Evolutionary conservation across 2,329 filamentous ascomycete genomes (phyloP).

Genomic region (Rachicladosporium sp.): DNA sequence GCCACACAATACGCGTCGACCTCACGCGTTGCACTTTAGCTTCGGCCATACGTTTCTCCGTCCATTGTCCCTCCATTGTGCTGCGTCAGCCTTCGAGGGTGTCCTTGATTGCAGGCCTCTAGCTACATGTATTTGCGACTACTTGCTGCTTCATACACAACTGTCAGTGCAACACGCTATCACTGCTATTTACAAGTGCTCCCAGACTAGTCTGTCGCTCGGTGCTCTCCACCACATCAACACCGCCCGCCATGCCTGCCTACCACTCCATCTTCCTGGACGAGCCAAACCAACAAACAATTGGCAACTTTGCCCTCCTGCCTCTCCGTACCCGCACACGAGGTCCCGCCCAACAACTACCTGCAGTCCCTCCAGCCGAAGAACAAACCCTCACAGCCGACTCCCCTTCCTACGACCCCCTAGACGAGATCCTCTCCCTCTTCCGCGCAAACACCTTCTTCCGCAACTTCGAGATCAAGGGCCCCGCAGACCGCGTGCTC

Average conservation of each 20-base stretch:
- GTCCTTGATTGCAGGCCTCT: too few relatives aligned
- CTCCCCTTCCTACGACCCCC: slow-evolving; percentile 85
- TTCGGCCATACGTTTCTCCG: too few relatives aligned
- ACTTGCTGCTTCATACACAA: too few relatives aligned
- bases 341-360: slow-evolving; percentile 82
- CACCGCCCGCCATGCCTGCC: slow-evolving; percentile 36
- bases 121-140: too few relatives aligned
- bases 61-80: too few relatives aligned
- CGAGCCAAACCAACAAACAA: slow-evolving; percentile 57
- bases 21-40: background rate
- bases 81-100: too few relatives aligned
- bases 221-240: background rate
- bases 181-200: too few relatives aligned
- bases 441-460: slow-evolving; percentile 99
- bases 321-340: slow-evolving; percentile 90
- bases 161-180: too few relatives aligned
- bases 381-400: slow-evolving; percentile 17
- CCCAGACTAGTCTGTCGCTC: too few relatives aligned
- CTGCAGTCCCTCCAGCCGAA: slow-evolving; percentile 33
- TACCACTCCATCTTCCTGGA: slow-evolving; percentile 96
- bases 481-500: slow-evolving; percentile 81
- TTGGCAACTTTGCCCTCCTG: slow-evolving; percentile 85
- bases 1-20: background rate
- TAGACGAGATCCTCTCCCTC: slow-evolving; percentile 83
- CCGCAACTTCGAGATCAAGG: slow-evolving; percentile 98